Base-by-base conservation (phyloP, 768 basidiomycete species). In the Boletus sp. region DNA sequence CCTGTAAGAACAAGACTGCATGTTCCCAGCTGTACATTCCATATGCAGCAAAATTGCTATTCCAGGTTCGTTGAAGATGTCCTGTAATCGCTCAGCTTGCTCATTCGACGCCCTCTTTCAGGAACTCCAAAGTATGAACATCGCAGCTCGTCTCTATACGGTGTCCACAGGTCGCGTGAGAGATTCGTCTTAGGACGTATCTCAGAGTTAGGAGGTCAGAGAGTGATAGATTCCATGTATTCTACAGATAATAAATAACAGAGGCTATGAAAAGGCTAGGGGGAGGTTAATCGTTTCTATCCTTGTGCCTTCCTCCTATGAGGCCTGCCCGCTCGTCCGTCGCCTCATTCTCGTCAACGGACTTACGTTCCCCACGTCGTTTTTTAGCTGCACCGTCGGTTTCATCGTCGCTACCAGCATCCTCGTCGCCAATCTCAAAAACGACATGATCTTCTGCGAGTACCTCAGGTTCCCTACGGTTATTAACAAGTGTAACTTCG, bases 71-170 rank as follows among this genome's bases (percentile, higher is more conserved):
- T 71, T 44, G 14, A 18, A 40, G 9, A 56, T 2, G 10, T 44
- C 47, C 50, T 18, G 42, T 32, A 39, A 18, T 37, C 30, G 32
- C 30, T 30, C 50, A 42, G 41, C 28, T 59, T 28, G 40, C 24
- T 40, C 40, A 47, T 45, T 58, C 32, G 53, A 12, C 44, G 39
- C 11, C 36, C 4, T 36, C 12, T 48, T 47, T 52, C 65, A 92
- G 88, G 93, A 97, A 80, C 74, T 96, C 69, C 92, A 95, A 80
- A 91, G 91, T 59, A 95, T 95, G 94, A 94, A 94, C 72, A 92
- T 94, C 60, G 92, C 92, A 54, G 86, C 91, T 54, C 86, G 94
- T 48, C 74, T 92, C 52, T 94, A 92, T 72, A 89, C 91, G 8
- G 87, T 89, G 35, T 93, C 92, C 35, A 89, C 92, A 35, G 92